phyloP scores from a whole-genome alignment of 306 rosid species.

The Sophora flavescens region DNA sequence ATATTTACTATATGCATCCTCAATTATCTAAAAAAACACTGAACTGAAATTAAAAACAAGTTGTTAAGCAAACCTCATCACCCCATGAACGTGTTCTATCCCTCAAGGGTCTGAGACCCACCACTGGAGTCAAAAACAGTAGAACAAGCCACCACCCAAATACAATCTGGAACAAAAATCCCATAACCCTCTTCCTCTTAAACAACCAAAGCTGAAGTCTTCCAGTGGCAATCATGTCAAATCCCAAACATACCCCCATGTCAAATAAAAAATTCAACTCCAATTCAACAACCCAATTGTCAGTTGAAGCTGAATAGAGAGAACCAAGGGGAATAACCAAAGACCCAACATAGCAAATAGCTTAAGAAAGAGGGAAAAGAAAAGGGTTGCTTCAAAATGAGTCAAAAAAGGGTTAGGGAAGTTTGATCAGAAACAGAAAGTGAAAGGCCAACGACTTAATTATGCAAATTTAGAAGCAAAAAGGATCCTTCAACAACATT shows the following conservation, averaged over 20 bases:
- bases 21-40: background rate
- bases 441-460: conserved; percentile 81
- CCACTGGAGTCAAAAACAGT: conserved; percentile 62
- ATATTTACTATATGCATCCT: conserved; percentile 16
- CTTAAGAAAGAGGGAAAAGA: conserved; percentile 47
- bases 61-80: conserved; percentile 74
- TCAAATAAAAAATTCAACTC: conserved; percentile 52
- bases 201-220: conserved; percentile 51
- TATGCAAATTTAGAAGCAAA: conserved; percentile 54
- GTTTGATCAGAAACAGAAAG: conserved; percentile 71
- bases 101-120: conserved; percentile 81
- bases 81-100: conserved; percentile 90
- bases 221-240: conserved; percentile 53
- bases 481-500: conserved; percentile 35
- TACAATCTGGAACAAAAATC: conserved; percentile 50
- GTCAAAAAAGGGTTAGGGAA: conserved; percentile 51
- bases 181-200: conserved; percentile 51
- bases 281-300: conserved; percentile 48
- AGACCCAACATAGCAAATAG: conserved; percentile 56
- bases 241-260: conserved; percentile 46
- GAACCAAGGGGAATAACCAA: conserved; percentile 46
- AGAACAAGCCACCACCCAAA: conserved; percentile 59
- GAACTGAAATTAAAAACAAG: conserved; percentile 13
- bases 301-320: conserved; percentile 46
- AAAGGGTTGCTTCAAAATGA: conserved; percentile 74